Base-by-base conservation (phyloP, 345 rosid genomes). In the Gossypium sturtianum region DNA sequence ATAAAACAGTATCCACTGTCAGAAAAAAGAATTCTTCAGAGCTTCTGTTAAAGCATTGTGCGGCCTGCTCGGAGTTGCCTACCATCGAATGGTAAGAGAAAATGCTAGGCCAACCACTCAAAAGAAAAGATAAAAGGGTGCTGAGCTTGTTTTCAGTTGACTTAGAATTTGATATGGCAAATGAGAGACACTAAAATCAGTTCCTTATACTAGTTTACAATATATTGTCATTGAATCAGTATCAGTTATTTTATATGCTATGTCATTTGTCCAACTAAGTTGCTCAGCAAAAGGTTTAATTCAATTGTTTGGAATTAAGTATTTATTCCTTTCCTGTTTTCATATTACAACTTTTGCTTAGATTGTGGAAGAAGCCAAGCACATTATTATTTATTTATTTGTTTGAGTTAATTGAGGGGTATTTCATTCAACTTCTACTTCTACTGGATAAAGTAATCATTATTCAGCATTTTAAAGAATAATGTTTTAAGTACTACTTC, bases 281-380 rank as follows among this genome's bases (percentile, higher is more conserved):
- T 47, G 51, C 3, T 47, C 51, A 47, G 13, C 15, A 47, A 2
- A 9, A 47, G 12, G 15, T 47, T 47, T 47, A 47, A 47, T 47
- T 47, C 13, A 2, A 9, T 47, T 34, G 41, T 34, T 34, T 34
- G 7, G 41, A 34, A 34, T 34, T 34, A 34, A 34, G 41, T 34
- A 34, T 34, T 5, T 47, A 10, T 12, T 9, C 12, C 12, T 47
- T 1, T 2, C 12, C 13, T 47, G 13, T 47, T 47, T 2, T 47
- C 51, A 47, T 47, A 12, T 47, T 11, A 9, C 12, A 9, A 11
- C 20, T 38, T 9, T 63, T 16, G 38, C 66, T 63, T 17, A 56
- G 47, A 63, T 34, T 63, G 67, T 19, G 38, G 47, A 63, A 63
- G 67, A 63, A 63, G 67, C 47, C 67, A 56, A 47, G 13, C 60